Percentiles rank a stretch among this genome's conserved stretches.
phyloP scores from a whole-genome alignment of 2,329 filamentous ascomycete genomes.

The Mycocentrospora acerina region DNA sequence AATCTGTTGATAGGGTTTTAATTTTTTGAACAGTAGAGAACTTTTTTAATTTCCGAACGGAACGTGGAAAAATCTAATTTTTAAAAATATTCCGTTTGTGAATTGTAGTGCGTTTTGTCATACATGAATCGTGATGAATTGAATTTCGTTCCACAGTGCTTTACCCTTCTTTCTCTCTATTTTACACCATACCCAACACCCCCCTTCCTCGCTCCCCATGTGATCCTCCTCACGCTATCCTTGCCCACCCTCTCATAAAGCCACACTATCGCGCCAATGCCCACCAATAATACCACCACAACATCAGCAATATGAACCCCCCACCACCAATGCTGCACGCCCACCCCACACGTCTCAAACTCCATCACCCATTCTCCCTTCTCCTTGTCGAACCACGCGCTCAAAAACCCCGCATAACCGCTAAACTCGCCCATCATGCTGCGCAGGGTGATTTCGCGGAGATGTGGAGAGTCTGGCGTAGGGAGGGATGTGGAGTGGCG shows the following conservation, averaged over 20 bases:
- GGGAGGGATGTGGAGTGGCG: constrained; percentile 20
- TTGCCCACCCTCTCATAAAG: neutral
- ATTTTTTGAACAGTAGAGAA: no score
- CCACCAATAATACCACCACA: neutral
- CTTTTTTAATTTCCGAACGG: no score
- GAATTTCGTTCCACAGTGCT: no score
- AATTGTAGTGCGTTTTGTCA: no score
- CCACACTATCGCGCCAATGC: neutral
- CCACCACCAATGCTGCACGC: constrained; percentile 95
- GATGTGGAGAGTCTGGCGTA: constrained; percentile 54
- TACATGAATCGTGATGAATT: no score
- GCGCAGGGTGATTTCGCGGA: constrained; percentile 88
- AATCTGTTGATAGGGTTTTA: no score
- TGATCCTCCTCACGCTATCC: no score
- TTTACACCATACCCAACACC: no score
- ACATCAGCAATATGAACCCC: constrained; percentile 64
- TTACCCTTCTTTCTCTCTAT: no score
- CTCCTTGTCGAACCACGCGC: constrained; percentile 83
- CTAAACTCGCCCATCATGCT: constrained; percentile 98
- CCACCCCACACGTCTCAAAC: constrained; percentile 75
- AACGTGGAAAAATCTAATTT: no score
- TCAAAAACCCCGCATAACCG: constrained; percentile 88
- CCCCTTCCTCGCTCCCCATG: no score
- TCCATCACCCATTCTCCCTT: constrained; percentile 86
- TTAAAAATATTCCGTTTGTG: no score